Base-by-base conservation (phyloP, 192 early-diverging fungal genomes). In the Funneliformis geosporum region DNA sequence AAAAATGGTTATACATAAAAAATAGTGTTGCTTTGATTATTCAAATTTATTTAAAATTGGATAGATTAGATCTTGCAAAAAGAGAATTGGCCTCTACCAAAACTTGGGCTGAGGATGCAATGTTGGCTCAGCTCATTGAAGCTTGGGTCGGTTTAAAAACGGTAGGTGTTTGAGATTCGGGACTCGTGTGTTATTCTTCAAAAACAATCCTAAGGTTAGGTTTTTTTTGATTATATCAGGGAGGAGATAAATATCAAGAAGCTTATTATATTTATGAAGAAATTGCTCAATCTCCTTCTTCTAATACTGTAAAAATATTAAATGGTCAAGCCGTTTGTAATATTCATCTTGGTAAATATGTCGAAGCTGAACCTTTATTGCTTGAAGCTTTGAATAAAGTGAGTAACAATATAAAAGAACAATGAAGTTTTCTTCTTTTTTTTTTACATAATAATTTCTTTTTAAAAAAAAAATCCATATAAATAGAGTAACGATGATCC, bases 251-350 rank as follows among this genome's bases (percentile, higher is more conserved):
- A 75, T 94, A 92, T 75, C 93, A 92, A 79, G 95, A 97, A 82
- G 91, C 96, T 1, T 93, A 90, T 75, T 98, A 97, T 87, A 94
- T 96, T 40, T 98, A 95, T 77, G 96, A 98, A 80, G 98, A 98
- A 82, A 90, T 99, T 66, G 95, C 93, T 8, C 93, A 94, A 75
- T 91, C 95, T 1, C 87, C 91, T 39, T 89, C 92, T 46, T 82
- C 87, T 5, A 86, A 88, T 42, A 96, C 94, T 0, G 85, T 92
- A 27, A 91, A 93, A 77, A 86, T 98, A 27, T 81, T 97, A 16
- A 91, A 89, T 23, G 89, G 94, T 0, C 91, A 93, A 83, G 98
- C 98, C 2, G 92, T 95, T 8, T 89, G 88, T 76, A 91, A 94
- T 55, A 88, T 99, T 83, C 91, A 94, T 25, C 78, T 93, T 72